Evolutionary conservation across 2,329 filamentous ascomycete species (phyloP).

Genomic region (Westerdykella ornata): DNA sequence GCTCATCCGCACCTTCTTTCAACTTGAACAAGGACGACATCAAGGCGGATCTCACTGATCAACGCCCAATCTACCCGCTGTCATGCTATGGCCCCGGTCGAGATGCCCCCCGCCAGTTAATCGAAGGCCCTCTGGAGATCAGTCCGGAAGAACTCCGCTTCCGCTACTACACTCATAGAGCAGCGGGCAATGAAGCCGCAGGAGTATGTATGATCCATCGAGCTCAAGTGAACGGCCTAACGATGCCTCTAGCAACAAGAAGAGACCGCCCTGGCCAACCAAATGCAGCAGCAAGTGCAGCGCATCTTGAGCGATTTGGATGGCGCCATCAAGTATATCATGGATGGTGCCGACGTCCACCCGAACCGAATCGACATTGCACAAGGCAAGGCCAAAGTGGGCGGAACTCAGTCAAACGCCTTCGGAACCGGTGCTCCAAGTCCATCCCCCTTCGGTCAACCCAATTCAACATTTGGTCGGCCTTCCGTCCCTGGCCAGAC

Average conservation of each 20-base stretch:
- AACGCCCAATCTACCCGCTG: constrained; percentile 76
- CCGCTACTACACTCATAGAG: constrained; percentile 59
- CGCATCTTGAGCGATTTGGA: constrained; percentile 61
- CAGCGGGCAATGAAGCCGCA: constrained; percentile 53
- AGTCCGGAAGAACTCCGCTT: constrained; percentile 82
- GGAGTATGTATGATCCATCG: constrained; percentile 38
- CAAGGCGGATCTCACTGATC: constrained; percentile 56
- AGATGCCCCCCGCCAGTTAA: constrained; percentile 73
- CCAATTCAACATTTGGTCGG: constrained; percentile 36
- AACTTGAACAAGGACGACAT: constrained; percentile 27
- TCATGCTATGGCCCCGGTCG: constrained; percentile 76
- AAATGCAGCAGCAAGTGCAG: constrained; percentile 63
- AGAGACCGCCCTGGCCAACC: constrained; percentile 55
- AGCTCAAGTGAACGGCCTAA: constrained; percentile 8
- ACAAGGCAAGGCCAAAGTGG: constrained; percentile 13
- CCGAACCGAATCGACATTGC: constrained; percentile 31
- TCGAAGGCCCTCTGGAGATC: constrained; percentile 76
- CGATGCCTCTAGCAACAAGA: constrained; percentile 50
- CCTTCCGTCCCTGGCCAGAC: constrained; percentile 26
- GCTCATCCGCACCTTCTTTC: constrained; percentile 14
- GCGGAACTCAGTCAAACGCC: constrained; percentile 18
- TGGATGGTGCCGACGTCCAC: constrained; percentile 31
- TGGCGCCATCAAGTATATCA: constrained; percentile 50
- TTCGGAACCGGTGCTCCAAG: constrained; percentile 21
- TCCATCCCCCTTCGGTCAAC: constrained; percentile 35